Base-by-base conservation (phyloP, 306 rosid species). In the Fragaria iinumae region DNA sequence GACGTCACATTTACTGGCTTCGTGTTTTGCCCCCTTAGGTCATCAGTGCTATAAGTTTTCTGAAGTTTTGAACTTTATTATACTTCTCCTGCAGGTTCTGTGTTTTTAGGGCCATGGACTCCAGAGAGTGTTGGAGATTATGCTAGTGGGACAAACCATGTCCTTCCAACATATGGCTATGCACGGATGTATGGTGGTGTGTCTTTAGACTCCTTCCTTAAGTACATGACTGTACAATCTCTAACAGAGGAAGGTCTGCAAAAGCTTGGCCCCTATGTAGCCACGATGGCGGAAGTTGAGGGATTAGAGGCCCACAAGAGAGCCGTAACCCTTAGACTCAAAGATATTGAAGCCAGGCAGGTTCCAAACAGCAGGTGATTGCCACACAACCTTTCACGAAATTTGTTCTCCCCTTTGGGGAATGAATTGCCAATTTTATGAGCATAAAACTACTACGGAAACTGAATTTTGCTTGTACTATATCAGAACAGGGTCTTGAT, bases 81-180 rank as follows among this genome's bases (percentile, higher is more conserved):
- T 43, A 25, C 55, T 47, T 75, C 13, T 23, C 59, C 2, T 62
- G 80, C 88, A 95, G 99, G 99, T 69, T 95, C 97, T 44, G 97
- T 95, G 71, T 92, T 92, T 78, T 74, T 95, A 74, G 99, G 99
- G 77, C 91, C 83, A 11, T 95, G 99, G 99, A 95, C 99, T 2
- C 99, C 99, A 0, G 97, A 92, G 86, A 95, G 99, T 65, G 97
- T 95, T 29, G 97, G 99, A 80, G 99, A 95, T 73, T 95, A 95
- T 56, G 99, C 99, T 17, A 95, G 99, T 66, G 99, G 99, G 56
- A 95, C 99, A 25, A 95, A 92, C 85, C 99, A 95, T 34, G 99
- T 95, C 85, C 99, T 95, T 84, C 99, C 99, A 25, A 92, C 99
- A 7, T 95, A 95, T 39, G 99, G 97, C 18, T 95, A 95, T 87